Percentiles rank a stretch among this genome's conserved stretches.
Evolutionary conservation across 768 basidiomycete species (phyloP).

Genomic region (Suillus subluteus): DNA sequence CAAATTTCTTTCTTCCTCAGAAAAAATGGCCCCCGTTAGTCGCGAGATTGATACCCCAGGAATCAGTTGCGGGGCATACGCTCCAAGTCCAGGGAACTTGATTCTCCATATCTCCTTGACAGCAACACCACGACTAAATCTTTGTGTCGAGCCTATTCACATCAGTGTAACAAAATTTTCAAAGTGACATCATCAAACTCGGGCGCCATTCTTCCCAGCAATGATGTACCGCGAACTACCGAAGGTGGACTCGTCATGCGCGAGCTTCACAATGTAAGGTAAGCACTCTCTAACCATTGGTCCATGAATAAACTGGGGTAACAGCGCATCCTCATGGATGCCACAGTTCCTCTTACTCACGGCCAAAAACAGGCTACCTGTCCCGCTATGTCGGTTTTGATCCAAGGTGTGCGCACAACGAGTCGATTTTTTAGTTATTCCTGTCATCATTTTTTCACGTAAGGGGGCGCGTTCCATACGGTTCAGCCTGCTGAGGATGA

Average conservation of each 20-base stretch:
- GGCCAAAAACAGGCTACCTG: neutral
- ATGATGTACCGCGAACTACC: neutral
- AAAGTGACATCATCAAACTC: neutral
- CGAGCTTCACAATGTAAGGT: neutral
- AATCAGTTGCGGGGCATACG: neutral
- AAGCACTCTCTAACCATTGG: neutral
- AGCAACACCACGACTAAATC: neutral
- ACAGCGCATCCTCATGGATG: neutral
- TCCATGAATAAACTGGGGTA: neutral
- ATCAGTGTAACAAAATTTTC: neutral
- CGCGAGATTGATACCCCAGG: neutral
- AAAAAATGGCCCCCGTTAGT: neutral
- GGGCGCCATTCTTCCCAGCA: neutral
- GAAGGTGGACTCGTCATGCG: neutral
- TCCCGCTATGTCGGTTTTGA: neutral
- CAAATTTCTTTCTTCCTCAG: too few relatives aligned
- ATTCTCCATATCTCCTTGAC: slow-evolving; percentile 10
- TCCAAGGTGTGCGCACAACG: neutral
- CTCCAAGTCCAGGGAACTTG: neutral
- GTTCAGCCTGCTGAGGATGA: neutral
- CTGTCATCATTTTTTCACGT: slow-evolving; percentile 5
- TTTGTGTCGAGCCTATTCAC: slow-evolving; percentile 12
- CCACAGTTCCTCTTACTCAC: neutral
- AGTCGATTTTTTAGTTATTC: neutral
- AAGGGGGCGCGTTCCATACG: slow-evolving; percentile 10